These are phyloP conservation scores for Atractiella rhizophila DNA, from an alignment of 768 basidiomycete species.

Conservation along the genomic window DNA sequence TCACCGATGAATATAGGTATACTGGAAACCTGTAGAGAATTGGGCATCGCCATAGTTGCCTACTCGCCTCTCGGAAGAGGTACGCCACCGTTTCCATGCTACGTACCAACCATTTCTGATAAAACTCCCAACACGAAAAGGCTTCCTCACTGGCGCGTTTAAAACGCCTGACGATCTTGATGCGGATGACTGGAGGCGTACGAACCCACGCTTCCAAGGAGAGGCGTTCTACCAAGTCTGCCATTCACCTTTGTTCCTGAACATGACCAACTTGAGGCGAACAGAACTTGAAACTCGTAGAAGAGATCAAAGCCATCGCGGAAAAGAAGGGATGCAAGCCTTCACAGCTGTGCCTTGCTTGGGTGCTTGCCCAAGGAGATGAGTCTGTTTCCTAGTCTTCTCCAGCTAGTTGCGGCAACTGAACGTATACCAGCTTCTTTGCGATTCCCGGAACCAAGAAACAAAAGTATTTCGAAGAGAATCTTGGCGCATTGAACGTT, in stretches of 20 bases:
- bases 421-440: background rate
- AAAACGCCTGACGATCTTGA: background rate
- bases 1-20: too few species aligned
- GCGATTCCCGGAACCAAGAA: background rate
- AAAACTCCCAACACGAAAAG: too few species aligned
- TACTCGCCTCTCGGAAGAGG: slow-evolving; percentile 2
- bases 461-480: background rate
- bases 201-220: slow-evolving; percentile 11
- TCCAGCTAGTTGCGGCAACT: background rate
- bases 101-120: background rate
- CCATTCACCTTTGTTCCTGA: background rate
- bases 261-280: too few species aligned
- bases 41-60: slow-evolving; percentile 18
- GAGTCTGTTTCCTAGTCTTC: too few species aligned
- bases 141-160: background rate
- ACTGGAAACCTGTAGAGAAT: slow-evolving; percentile 17
- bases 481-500: background rate
- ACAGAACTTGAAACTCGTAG: slow-evolving; percentile 17
- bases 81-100: background rate
- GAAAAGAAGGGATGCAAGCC: slow-evolving; percentile 16
- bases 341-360: slow-evolving; percentile 18
- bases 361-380: slow-evolving; percentile 17
- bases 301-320: slow-evolving; percentile 16
- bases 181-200: background rate
- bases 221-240: slow-evolving; percentile 9